Base-by-base conservation (phyloP, 129 eudicot species). In the Lactuca sativa region DNA sequence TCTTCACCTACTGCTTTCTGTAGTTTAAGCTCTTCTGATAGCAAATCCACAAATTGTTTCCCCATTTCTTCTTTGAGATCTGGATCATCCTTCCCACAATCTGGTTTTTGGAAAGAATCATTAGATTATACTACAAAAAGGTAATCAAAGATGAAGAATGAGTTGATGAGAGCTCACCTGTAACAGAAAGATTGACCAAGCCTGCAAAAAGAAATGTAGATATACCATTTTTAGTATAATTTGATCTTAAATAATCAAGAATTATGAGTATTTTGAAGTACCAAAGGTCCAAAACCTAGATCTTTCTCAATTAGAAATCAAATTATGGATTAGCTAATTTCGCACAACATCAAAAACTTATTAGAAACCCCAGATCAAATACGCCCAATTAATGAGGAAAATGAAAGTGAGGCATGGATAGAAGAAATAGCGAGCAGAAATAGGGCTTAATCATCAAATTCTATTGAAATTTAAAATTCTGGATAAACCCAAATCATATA, bases 31-130 rank as follows among this genome's bases (percentile, higher is more conserved):
- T 91, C 97, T 74, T 88, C 95, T 0, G 96, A 74, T 13, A 88
- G 56, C 31, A 88, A 79, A 74, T 88, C 97, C 76, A 88, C 90
- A 76, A 83, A 83, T 33, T 91, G 93, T 72, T 91, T 88, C 73
- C 76, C 87, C 97, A 91, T 86, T 73, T 91, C 97, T 84, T 88
- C 90, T 73, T 86, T 88, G 30, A 91, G 84, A 73, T 91, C 90
- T 9, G 95, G 92, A 59, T 91, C 95, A 80, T 74, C 86, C 67
- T 89, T 88, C 31, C 92, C 96, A 58, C 96, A 91, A 70, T 88
- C 97, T 91, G 85, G 31, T 47, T 31, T 47, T 21, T 9, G 13
- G 49, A 52, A 2, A 56, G 40, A 13, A 62, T 73, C 43, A 61
- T 30, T 18, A 9, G 52, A 11, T 47, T 47, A 12, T 47, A 12